Percentiles rank a stretch among this genome's conserved stretches.
Evolutionary conservation across 2,329 filamentous ascomycete genomes (phyloP).

Genomic region (Calcarisporium arbuscula): DNA sequence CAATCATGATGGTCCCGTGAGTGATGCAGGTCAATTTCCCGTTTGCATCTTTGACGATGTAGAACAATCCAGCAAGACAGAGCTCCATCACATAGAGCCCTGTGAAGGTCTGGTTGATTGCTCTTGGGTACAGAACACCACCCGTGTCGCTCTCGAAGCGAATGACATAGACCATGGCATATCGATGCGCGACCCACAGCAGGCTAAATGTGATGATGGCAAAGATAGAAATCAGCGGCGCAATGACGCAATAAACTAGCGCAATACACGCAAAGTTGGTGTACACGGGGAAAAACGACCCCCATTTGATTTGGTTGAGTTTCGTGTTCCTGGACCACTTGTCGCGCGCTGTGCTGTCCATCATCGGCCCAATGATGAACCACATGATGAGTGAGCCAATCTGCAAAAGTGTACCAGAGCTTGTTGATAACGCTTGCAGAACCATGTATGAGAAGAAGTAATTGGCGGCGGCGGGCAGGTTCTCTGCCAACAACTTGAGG

Average conservation of each 20-base stretch:
- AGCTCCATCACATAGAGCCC: conserved; percentile 94
- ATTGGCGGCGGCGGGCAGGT: conserved; percentile 80
- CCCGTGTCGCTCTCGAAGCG: conserved; percentile 88
- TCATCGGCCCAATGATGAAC: conserved; percentile 72
- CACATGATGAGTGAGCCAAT: conserved; percentile 72
- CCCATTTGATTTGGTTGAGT: conserved; percentile 77
- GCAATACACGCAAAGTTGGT: conserved; percentile 94
- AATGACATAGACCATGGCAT: conserved; percentile 92
- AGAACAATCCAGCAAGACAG: conserved; percentile 83
- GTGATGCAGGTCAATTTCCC: conserved; percentile 55
- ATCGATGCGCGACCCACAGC: conserved; percentile 93
- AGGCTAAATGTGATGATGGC: conserved; percentile 87
- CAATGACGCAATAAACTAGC: conserved; percentile 80
- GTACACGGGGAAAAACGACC: conserved; percentile 90
- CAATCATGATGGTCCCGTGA: conserved; percentile 81
- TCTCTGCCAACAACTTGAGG: conserved; percentile 65
- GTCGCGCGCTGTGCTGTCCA: conserved; percentile 73
- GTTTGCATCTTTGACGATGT: conserved; percentile 59
- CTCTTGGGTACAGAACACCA: conserved; percentile 82
- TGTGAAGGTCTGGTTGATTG: conserved; percentile 92
- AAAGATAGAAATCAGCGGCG: conserved; percentile 87
- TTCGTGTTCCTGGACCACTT: conserved; percentile 84
- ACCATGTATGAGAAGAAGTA: conserved; percentile 99
- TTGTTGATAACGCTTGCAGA: conserved; percentile 84
- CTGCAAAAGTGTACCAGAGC: conserved; percentile 82